phyloP scores from a whole-genome alignment of 176 grass and related monocot species.

The Oryza longistaminata region DNA sequence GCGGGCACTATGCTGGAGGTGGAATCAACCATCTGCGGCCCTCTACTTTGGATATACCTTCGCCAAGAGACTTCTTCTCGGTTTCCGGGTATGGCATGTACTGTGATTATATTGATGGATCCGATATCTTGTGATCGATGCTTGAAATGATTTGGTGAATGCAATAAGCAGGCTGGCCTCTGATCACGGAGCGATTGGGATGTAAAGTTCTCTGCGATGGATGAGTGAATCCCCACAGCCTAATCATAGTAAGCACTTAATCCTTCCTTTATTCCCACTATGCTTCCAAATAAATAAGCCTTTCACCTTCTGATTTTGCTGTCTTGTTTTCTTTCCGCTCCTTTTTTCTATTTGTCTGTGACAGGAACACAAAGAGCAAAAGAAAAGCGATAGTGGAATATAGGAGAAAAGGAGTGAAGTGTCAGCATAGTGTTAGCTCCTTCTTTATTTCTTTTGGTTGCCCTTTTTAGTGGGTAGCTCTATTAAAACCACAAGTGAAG shows the following conservation, averaged over 20 bases:
- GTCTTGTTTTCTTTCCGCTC: conserved; percentile 2
- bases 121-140: background rate
- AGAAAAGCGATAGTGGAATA: conserved; percentile 69
- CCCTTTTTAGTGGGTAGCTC: conserved; percentile 53
- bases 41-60: conserved; percentile 53
- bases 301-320: conserved; percentile 38
- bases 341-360: conserved; percentile 43
- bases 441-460: conserved; percentile 41
- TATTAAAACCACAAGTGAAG: conserved; percentile 46
- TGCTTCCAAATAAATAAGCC: conserved; percentile 28
- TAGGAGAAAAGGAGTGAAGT: conserved; percentile 65
- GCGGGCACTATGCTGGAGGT: conserved; percentile 4
- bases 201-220: conserved; percentile 62
- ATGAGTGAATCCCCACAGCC: conserved; percentile 42
- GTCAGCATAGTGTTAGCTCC: conserved; percentile 65
- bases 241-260: conserved; percentile 81
- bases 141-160: conserved; percentile 41
- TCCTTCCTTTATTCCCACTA: conserved; percentile 26
- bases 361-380: conserved; percentile 57
- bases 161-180: conserved; percentile 66
- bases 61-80: conserved; percentile 57
- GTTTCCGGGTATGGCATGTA: conserved; percentile 47
- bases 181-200: conserved; percentile 75
- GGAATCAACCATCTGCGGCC: conserved; percentile 42
- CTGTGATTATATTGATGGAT: background rate